Evolutionary conservation across 2,329 filamentous ascomycete species (phyloP).

Genomic region (Tricladium varicosporioides): DNA sequence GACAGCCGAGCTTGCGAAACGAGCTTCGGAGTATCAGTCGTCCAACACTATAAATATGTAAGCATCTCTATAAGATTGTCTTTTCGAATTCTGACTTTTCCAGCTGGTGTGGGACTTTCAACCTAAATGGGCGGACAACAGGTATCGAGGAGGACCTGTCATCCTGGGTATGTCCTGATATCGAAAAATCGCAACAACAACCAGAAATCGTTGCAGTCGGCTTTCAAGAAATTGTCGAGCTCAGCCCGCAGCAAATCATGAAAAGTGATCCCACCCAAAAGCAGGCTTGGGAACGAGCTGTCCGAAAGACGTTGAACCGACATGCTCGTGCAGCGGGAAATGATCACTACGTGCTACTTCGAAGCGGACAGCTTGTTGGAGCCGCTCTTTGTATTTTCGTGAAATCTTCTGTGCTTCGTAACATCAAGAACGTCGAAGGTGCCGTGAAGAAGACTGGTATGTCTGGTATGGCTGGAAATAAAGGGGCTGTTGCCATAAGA

Average conservation of each 20-base stretch:
- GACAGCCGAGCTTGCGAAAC: slow-evolving; percentile 67
- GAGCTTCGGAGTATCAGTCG: slow-evolving; percentile 71
- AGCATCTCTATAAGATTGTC: neutral
- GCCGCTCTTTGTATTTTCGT: slow-evolving; percentile 92
- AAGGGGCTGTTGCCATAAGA: slow-evolving; percentile 93
- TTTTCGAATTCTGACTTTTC: neutral
- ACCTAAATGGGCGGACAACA: slow-evolving; percentile 83
- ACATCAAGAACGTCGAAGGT: slow-evolving; percentile 96
- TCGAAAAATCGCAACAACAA: slow-evolving; percentile 54
- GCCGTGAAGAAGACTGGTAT: slow-evolving; percentile 92
- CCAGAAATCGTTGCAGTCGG: slow-evolving; percentile 88
- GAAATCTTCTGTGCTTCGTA: slow-evolving; percentile 68
- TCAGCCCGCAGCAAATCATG: slow-evolving; percentile 98
- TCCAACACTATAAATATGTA: slow-evolving; percentile 69
- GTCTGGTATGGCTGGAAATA: slow-evolving; percentile 97
- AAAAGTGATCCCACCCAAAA: slow-evolving; percentile 89
- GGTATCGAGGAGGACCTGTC: slow-evolving; percentile 79
- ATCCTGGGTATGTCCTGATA: slow-evolving; percentile 76
- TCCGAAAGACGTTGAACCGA: slow-evolving; percentile 73
- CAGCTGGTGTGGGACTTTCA: slow-evolving; percentile 78
- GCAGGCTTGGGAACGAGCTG: slow-evolving; percentile 81
- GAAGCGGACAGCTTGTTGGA: slow-evolving; percentile 92
- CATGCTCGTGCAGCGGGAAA: slow-evolving; percentile 63
- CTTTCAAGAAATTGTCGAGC: slow-evolving; percentile 97
- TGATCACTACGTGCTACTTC: slow-evolving; percentile 82